Evolutionary conservation across 108 stramenopile species (phyloP), one percentile per base, ranked within the genome.

Genomic region (Discostella pseudostelligera): DNA sequence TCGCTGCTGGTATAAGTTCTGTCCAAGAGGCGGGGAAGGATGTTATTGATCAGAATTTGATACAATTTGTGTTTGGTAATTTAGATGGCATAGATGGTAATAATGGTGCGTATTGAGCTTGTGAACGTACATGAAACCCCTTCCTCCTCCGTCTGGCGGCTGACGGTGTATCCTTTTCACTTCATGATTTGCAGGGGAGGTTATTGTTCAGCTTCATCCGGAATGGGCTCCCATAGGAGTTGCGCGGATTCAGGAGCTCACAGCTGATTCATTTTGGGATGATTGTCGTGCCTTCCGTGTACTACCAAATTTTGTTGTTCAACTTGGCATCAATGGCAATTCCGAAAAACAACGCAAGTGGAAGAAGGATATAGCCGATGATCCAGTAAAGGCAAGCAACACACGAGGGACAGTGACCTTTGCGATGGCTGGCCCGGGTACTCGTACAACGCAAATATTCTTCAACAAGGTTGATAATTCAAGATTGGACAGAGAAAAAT

Each of bases 391-490:
- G 21, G 67, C 71, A 45, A 78, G 78, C n/a, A 96, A 97, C 71
- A 51, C 66, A 29, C 58, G 87, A 14, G 94, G 94, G 22, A 93
- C 87, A 5, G 58, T 95, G 2, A 86, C 88, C 1, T 97, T 82
- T 72, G 94, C 96, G 0, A 95, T 83, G 3, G 63, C 90, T 12
- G 96, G 96, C 8, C 45, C 53, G n/a, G 83, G 92, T 70, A 81
- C 91, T 22, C 85, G 95, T n/a, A 88, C 86, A 8, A 91, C 80
- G 8, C 95, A 94, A 58, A 62, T 96, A 55, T 96, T 96, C 61
- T 89, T 96, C 64, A 96, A 96, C 60, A 84, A 76, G 8, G 56
- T 49, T 22, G 83, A 91, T 56, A 96, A 96, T 71, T 58, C 42
- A 12, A 87, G 76, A 68, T 59, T 96, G 16, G 93, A 96, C 58